These are phyloP conservation scores for Talaromyces sp. DNA, from an alignment of 2,329 filamentous ascomycete species.

Conservation along the genomic window DNA sequence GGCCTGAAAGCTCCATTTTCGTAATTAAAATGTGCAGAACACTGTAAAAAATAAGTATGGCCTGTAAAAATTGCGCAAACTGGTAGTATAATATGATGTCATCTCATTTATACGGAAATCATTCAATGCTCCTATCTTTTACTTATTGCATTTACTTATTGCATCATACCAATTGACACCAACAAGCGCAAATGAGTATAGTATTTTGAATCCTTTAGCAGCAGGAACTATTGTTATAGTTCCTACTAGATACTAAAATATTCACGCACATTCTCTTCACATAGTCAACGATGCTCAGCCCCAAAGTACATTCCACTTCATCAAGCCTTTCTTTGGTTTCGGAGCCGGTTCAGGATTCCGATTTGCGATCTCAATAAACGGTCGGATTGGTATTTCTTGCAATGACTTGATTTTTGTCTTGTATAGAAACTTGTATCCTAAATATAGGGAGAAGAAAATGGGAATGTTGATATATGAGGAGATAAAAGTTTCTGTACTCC, in stretches of 20 bases:
- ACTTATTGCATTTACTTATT: background rate
- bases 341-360: conserved; percentile 27
- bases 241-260: background rate
- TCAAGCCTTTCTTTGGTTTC: conserved; percentile 18
- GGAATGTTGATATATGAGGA: conserved; percentile 57
- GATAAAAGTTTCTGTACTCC: conserved; percentile 6
- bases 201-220: background rate
- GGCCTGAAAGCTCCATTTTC: background rate
- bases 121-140: background rate
- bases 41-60: background rate
- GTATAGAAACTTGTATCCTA: conserved; percentile 43
- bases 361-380: conserved; percentile 45
- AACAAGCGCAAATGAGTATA: background rate
- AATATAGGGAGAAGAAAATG: conserved; percentile 52
- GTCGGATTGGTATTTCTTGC: conserved; percentile 46
- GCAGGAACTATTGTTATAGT: background rate
- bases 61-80: background rate
- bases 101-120: background rate
- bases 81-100: background rate
- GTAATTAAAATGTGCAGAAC: background rate
- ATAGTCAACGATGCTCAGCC: conserved; percentile 13
- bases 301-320: conserved; percentile 33
- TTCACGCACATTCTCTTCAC: background rate
- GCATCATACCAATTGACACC: background rate
- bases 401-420: conserved; percentile 48